Base-by-base conservation (phyloP, 352 stramenopile species). In the Saprolegnia parasitica region DNA sequence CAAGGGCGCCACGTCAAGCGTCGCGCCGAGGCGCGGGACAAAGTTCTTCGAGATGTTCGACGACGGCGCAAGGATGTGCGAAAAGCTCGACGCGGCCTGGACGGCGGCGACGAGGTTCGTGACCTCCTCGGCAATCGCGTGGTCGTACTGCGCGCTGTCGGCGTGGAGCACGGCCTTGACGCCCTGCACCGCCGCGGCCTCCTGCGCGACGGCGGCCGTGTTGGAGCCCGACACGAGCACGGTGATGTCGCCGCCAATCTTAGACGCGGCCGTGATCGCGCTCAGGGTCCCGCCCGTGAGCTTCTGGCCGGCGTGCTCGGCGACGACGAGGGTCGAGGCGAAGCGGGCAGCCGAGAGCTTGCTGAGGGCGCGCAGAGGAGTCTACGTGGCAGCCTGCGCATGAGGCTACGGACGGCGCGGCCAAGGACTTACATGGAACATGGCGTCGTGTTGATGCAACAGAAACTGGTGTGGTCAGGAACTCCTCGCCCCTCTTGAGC, bases 41-140 rank as follows among this genome's bases (percentile, higher is more conserved):
- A 98, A 98, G 77, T 98, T 99, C 76, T 98, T 98, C 40, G 89
- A 96, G 72, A 91, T 89, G 79, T 99, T 99, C 64, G 91, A 98
- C 55, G 88, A 90, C 1, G 97, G 84, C 63, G 96, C 95, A 52
- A 99, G 72, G 70, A 99, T 96, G 83, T 98, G 85, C 64, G 82
- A 88, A 78, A 87, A 98, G 56, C 79, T 76, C 26, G 81, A 77
- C 2, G 75, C 78, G 65, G 85, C 74, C 68, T 95, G 87, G 10
- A 78, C 68, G 16, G 87, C 80, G 35, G 87, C 74, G 40, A 95
- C 76, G 68, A 96, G 68, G 68, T 88, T 81, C 54, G 91, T 84
- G 49, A 97, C 85, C 60, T 96, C 84, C 72, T 96, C 87, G 45
- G 90, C 88, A 54, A 97, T 78, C 9, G 81, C 78, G 76, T 97